Evolutionary conservation across 2,329 filamentous ascomycete species (phyloP).

Genomic region (Aschersonia sp.): DNA sequence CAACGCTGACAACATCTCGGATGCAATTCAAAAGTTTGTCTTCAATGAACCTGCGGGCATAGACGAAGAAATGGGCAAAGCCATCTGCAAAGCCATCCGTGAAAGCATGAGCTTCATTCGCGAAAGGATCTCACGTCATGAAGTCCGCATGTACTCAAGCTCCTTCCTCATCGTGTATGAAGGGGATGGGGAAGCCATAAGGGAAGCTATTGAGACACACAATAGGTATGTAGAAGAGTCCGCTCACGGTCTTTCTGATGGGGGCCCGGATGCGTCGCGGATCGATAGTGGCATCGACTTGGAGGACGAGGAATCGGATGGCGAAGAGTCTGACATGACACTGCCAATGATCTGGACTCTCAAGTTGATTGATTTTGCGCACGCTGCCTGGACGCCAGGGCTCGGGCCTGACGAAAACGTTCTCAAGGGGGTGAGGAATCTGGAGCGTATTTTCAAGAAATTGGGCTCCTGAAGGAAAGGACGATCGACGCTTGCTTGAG

Average conservation of each 20-base stretch:
- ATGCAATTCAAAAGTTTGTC: slow-evolving; percentile 40
- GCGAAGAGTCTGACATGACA: slow-evolving; percentile 26
- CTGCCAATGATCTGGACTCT: slow-evolving; percentile 58
- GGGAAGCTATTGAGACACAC: slow-evolving; percentile 38
- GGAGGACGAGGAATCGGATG: slow-evolving; percentile 20
- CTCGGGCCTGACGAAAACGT: slow-evolving; percentile 76
- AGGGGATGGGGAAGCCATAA: slow-evolving; percentile 42
- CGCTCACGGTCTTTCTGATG: slow-evolving; percentile 9
- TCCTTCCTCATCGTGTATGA: slow-evolving; percentile 51
- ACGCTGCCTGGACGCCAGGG: slow-evolving; percentile 71
- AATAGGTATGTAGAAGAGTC: slow-evolving; percentile 37
- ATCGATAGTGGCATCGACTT: slow-evolving; percentile 42
- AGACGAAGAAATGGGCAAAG: slow-evolving; percentile 39
- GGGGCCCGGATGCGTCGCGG: slow-evolving; percentile 23
- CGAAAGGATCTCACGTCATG: slow-evolving; percentile 35
- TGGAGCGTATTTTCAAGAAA: slow-evolving; percentile 56
- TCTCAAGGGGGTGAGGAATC: slow-evolving; percentile 57
- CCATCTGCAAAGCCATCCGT: slow-evolving; percentile 38
- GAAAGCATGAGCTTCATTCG: slow-evolving; percentile 37
- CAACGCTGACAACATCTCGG: slow-evolving; percentile 36
- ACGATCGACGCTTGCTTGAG: not conserved
- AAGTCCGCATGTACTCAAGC: slow-evolving; percentile 49
- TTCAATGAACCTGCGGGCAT: slow-evolving; percentile 45
- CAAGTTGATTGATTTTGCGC: slow-evolving; percentile 93
- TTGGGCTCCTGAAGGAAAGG: slow-evolving; percentile 26